phyloP scores from a whole-genome alignment of 306 rosid species.

The Sindora glabra region DNA sequence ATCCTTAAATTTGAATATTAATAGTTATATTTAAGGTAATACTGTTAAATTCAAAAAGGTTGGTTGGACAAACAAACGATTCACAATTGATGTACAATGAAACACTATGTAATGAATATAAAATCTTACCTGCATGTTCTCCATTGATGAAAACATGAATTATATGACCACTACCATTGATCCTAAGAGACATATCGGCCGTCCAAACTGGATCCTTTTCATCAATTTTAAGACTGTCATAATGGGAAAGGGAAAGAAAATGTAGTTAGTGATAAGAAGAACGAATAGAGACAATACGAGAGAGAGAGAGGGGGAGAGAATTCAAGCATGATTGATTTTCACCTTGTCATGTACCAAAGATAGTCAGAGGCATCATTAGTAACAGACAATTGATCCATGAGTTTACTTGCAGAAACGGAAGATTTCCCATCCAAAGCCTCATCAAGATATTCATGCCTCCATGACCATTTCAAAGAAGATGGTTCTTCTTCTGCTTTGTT shows the following conservation, averaged over 20 bases:
- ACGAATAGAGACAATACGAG: not conserved
- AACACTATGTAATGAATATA: no score
- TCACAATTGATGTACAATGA: no score
- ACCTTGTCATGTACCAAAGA: slow-evolving; percentile 61
- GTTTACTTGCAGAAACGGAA: not conserved
- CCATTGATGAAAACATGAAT: slow-evolving; percentile 46
- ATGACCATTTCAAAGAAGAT: slow-evolving; percentile 30
- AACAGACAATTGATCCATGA: slow-evolving; percentile 39
- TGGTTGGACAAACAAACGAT: no score
- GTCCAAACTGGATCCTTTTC: slow-evolving; percentile 39
- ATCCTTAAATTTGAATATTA: no score
- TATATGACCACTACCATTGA: slow-evolving; percentile 40
- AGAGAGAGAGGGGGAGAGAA: not conserved
- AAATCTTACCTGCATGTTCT: slow-evolving; percentile 34
- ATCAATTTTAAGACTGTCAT: slow-evolving; percentile 20
- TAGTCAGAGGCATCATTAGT: slow-evolving; percentile 41
- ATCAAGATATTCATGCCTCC: slow-evolving; percentile 42
- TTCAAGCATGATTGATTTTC: no score
- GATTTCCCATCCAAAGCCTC: slow-evolving; percentile 19
- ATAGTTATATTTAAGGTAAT: no score
- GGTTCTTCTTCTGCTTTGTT: slow-evolving; percentile 36
- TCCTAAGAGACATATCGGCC: slow-evolving; percentile 20
- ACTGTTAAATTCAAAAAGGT: no score
- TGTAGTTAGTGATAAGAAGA: not conserved
- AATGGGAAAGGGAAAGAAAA: not conserved